A percentile compares a stretch with the other conserved stretches of the same genome.
Conservation (phyloP, 495 filamentous ascomycete genomes). For the Lasiosphaeria hispida region DNA sequence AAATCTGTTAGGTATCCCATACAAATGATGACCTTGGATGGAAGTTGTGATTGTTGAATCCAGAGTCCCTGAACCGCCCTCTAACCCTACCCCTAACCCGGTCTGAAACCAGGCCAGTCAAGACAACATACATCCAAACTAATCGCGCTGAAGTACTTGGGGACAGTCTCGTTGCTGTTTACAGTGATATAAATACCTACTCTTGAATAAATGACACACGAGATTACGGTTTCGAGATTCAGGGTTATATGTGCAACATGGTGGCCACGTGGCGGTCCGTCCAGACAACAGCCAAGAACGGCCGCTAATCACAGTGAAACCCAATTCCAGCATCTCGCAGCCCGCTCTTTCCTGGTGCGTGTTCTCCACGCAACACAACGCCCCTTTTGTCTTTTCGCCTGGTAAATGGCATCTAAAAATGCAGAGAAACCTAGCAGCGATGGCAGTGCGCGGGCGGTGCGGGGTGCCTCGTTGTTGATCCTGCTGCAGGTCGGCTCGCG, state of each 20-base stretch:
- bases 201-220: too few species aligned
- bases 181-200: too few species aligned
- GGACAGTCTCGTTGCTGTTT: too few species aligned
- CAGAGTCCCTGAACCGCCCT: too few species aligned
- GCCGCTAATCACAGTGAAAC: neutral
- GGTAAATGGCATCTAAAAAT: conserved; percentile 2
- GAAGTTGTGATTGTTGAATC: too few species aligned
- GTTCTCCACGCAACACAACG: neutral
- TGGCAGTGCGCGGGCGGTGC: conserved; percentile 32
- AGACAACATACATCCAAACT: too few species aligned
- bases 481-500: conserved; percentile 80
- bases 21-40: too few species aligned
- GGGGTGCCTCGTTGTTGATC: conserved; percentile 80
- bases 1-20: too few species aligned
- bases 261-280: neutral
- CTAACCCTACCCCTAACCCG: too few species aligned
- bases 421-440: neutral
- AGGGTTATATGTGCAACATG: conserved; percentile 3
- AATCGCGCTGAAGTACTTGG: too few species aligned
- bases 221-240: neutral
- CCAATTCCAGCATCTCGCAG: neutral
- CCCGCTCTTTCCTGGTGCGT: too few species aligned
- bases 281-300: neutral
- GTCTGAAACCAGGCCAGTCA: too few species aligned
- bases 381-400: neutral